phyloP scores from a whole-genome alignment of 179 eudicot genomes.

The Spinacia oleracea region DNA sequence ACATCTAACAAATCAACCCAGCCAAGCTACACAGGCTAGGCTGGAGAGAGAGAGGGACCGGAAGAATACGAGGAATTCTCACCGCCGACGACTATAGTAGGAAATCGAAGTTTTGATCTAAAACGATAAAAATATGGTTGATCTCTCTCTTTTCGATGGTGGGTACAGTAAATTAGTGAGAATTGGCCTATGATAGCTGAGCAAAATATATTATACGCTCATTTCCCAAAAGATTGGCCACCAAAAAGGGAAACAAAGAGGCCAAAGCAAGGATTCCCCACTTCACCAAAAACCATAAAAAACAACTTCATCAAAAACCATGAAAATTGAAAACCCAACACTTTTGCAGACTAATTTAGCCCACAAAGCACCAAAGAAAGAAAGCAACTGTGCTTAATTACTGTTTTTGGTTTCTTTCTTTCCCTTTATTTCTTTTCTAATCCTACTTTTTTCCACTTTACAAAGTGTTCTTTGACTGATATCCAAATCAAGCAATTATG shows the following conservation, averaged over 20 bases:
- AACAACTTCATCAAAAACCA: conserved; percentile 13
- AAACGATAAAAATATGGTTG: too few relatives aligned
- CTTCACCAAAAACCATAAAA: conserved; percentile 9
- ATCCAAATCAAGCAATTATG: conserved; percentile 16
- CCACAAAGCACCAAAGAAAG: conserved; percentile 32
- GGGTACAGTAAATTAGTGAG: neutral
- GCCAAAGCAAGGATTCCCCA: conserved; percentile 8
- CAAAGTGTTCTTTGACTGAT: conserved; percentile 34
- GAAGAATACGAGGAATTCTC: too few relatives aligned
- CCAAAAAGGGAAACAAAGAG: conserved; percentile 17
- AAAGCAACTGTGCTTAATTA: too few relatives aligned
- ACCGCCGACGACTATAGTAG: too few relatives aligned
- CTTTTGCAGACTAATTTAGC: conserved; percentile 28
- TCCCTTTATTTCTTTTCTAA: conserved; percentile 18
- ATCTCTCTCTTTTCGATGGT: neutral
- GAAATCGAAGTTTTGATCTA: too few relatives aligned
- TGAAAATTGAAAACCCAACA: conserved; percentile 16
- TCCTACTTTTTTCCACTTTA: conserved; percentile 16
- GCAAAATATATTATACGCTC: conserved; percentile 12
- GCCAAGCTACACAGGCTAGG: too few relatives aligned
- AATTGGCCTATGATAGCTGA: neutral
- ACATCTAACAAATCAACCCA: too few relatives aligned
- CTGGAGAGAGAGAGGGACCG: too few relatives aligned
- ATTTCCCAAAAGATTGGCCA: conserved; percentile 27
- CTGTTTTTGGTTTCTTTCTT: conserved; percentile 16